phyloP scores from a whole-genome alignment of 192 early-diverging fungal species.

The Dimargaris cristalligena region DNA sequence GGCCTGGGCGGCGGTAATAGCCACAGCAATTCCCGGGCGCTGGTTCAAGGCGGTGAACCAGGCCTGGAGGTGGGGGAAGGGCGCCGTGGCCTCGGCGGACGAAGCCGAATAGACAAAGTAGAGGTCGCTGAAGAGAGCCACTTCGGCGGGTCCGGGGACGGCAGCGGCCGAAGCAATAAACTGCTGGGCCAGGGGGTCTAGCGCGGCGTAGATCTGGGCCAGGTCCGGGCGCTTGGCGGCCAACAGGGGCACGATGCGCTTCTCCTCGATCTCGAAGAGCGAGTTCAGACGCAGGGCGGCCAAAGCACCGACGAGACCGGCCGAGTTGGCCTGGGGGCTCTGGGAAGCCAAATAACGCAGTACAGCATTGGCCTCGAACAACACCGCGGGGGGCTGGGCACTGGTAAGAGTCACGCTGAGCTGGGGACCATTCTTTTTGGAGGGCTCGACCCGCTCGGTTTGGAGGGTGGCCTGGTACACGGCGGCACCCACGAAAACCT shows the following conservation, averaged over 20 bases:
- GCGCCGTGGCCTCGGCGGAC: constrained; percentile 11
- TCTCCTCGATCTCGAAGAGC: background rate
- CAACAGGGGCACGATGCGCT: background rate
- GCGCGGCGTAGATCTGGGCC: background rate
- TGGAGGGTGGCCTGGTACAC: constrained; percentile 18
- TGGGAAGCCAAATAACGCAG: constrained; percentile 12
- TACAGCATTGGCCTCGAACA: constrained; percentile 29
- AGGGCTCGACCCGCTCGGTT: constrained; percentile 10
- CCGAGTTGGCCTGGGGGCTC: constrained; percentile 6
- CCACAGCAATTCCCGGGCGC: constrained; percentile 14
- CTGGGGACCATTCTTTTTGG: constrained; percentile 18
- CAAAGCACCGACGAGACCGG: background rate
- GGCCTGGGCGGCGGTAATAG: constrained; percentile 18
- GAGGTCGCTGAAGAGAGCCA: constrained; percentile 21
- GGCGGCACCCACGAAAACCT: constrained; percentile 22
- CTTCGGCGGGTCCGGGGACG: constrained; percentile 10
- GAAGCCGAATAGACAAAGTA: constrained; percentile 21
- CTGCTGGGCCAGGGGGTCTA: background rate
- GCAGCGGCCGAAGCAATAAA: constrained; percentile 11
- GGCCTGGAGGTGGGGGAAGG: constrained; percentile 14
- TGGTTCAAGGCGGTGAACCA: constrained; percentile 18
- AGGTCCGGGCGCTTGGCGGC: background rate
- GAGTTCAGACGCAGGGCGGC: background rate
- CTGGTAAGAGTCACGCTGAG: constrained; percentile 18
- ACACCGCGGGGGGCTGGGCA: constrained; percentile 13